Base-by-base conservation (phyloP, 1,284 basidiomycete species). In the Boletellus deceptivus region DNA sequence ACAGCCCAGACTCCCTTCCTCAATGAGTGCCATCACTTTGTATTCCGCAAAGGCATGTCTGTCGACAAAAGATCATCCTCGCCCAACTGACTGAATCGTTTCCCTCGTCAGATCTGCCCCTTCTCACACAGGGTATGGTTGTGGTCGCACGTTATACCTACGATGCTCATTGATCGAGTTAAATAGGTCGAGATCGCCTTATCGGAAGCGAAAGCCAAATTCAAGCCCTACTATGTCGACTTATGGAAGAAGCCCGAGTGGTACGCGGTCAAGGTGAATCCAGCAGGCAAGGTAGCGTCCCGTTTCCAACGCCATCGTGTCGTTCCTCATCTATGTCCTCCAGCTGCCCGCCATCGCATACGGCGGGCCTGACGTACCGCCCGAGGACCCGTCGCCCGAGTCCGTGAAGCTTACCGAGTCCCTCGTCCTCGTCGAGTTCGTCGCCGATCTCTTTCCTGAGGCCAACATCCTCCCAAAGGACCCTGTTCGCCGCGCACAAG, bases 241-340 rank as follows among this genome's bases (percentile, higher is more conserved):
- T 65, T 86, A 25, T 50, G 61, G 56, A 79, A 83, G 70, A 86
- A 86, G 68, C 84, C 85, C 0, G 73, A 72, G 44, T 84, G 83
- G 84, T 85, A 82, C 61, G 75, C 77, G 0, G 71, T 76, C 1
- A 73, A 79, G 53, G 75, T 87, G 35, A 86, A 86, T 65, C 78
- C 79, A 1, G 81, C 78, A 1, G 76, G 77, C 64, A 84, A 86
- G 73, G 83, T 82, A 58, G 9, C 29, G 29, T 31, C 29, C 29
- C 29, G 10, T 31, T 13, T 4, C 11, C 29, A 4, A 13, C 10
- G 9, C 29, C 29, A 31, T 31, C 9, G 2, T 11, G 3, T 11
- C 29, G 4, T 11, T 11, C 11, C 29, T 31, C 29, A 31, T 13
- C 11, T 11, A 31, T 3, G 25, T 13, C 29, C 29, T 5, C 18